Percentiles rank a stretch among this genome's conserved stretches.
These are phyloP conservation scores for Noccaea caerulescens DNA, from an alignment of 345 rosid species.

Conservation along the genomic window DNA sequence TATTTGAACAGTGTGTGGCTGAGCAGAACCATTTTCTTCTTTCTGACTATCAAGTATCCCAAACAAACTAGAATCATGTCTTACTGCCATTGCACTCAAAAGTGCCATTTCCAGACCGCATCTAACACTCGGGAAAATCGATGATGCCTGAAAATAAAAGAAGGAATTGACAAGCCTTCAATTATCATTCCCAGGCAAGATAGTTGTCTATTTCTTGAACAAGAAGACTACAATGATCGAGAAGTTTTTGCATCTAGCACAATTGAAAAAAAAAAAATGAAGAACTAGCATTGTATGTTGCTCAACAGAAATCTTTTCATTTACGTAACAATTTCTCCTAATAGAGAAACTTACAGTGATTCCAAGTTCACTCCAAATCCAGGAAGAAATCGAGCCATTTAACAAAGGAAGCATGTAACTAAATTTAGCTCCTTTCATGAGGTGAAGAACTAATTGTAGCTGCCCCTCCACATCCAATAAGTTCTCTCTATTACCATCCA, in stretches of 20 bases:
- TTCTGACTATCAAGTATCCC: conserved; percentile 50
- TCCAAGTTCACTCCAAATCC: conserved; percentile 84
- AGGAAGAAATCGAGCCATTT: conserved; percentile 73
- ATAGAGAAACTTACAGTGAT: conserved; percentile 56
- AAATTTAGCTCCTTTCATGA: conserved; percentile 61
- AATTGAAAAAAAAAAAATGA: neutral
- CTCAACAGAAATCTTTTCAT: conserved; percentile 10
- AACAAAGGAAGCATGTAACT: conserved; percentile 60
- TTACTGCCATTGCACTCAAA: conserved; percentile 69
- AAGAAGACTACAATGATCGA: conserved; percentile 23
- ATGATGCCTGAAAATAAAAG: conserved; percentile 57
- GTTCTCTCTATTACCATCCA: conserved; percentile 69
- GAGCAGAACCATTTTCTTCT: conserved; percentile 49
- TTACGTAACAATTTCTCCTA: conserved; percentile 29
- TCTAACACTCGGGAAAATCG: conserved; percentile 87
- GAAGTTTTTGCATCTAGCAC: conserved; percentile 18
- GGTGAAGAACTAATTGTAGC: conserved; percentile 67
- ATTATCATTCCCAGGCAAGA: conserved; percentile 3
- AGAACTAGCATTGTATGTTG: conserved; percentile 21
- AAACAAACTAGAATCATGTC: conserved; percentile 59
- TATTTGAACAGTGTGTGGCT: conserved; percentile 57
- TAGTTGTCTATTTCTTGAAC: neutral
- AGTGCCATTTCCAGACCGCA: conserved; percentile 98
- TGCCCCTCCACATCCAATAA: conserved; percentile 84
- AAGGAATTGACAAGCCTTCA: conserved; percentile 21